Conservation (phyloP, 164 flowering plant species). For the Brasenia schreberi region DNA sequence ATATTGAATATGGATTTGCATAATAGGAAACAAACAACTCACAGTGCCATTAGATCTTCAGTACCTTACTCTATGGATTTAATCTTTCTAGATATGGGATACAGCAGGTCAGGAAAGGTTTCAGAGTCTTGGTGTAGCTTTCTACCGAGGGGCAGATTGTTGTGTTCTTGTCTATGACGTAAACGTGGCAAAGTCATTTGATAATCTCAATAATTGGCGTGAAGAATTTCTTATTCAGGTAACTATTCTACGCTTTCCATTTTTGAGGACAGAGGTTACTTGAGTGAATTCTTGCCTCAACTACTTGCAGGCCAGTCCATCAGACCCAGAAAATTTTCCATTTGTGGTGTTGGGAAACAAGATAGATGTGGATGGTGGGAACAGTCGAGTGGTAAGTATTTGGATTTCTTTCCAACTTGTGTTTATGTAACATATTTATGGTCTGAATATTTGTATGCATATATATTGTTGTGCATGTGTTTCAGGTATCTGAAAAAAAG, state of each 20-base stretch:
- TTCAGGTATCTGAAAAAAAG: conserved; percentile 49
- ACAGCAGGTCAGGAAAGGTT: conserved; percentile 96
- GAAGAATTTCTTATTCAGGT: conserved; percentile 95
- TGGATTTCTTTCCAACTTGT: too few relatives aligned
- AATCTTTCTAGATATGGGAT: conserved; percentile 66
- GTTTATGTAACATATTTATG: too few relatives aligned
- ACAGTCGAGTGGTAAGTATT: conserved; percentile 67
- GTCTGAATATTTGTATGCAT: too few relatives aligned
- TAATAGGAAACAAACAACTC: too few relatives aligned
- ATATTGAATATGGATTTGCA: neutral
- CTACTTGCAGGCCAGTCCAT: conserved; percentile 64
- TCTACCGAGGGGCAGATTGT: conserved; percentile 95
- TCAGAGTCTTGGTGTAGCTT: conserved; percentile 94
- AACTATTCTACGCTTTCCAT: neutral
- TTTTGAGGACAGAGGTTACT: neutral
- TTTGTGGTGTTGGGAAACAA: conserved; percentile 92
- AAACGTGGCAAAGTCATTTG: conserved; percentile 80
- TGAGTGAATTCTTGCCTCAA: neutral
- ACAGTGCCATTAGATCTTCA: neutral
- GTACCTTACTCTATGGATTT: neutral
- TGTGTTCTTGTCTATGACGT: conserved; percentile 97
- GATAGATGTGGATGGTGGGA: conserved; percentile 84
- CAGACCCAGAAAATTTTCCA: conserved; percentile 93
- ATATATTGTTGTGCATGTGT: neutral
- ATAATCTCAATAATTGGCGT: conserved; percentile 83